Evolutionary conservation across 176 grass and related monocot genomes (phyloP), one percentile per base, ranked within the genome.

Genomic region (Hordeum marinum): DNA sequence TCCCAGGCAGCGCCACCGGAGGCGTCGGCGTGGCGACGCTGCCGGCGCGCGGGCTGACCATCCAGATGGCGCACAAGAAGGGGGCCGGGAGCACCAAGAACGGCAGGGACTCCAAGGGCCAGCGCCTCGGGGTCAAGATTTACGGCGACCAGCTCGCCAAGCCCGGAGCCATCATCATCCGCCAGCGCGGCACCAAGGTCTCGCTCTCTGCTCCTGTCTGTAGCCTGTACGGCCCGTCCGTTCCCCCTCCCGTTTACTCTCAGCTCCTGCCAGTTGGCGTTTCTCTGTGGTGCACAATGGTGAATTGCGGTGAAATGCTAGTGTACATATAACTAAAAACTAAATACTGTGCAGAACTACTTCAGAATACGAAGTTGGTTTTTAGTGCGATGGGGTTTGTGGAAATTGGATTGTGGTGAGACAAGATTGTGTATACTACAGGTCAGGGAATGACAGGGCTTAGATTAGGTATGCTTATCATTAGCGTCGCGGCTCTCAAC

Each of bases 21-120:
- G 84, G 57, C n/a, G 48, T 69, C 20, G 80, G 64, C 15, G 76
- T 69, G 32, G 74, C 57, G 73, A 58, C 65, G 84, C 24, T 86
- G 75, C 85, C 83, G 46, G 78, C 81, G 83, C 82, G 85, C 60
- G 87, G 91, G 23, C 85, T 99, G 26, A 99, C 96, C n/a, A 92
- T 99, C 46, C 84, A 85, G 82, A 93, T 91, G 88, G 96, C 96
- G 84, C 96, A 99, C 91, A 99, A 99, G 94, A 96, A 99, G 89
- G 96, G 96, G 34, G 96, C 91, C 11, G 96, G 96, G 23, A 99
- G 96, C 69, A 99, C 93, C 29, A 99, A 96, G 81, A 99, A 99
- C 60, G 93, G 96, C 0, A 90, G 96, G 45, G 96, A 99, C 89
- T 99, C 96, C 60, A 83, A 69, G 78, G 93, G 90, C 1, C 88